Percentiles rank a stretch among this genome's conserved stretches.
Evolutionary conservation across 352 stramenopile species (phyloP).

Genomic region (Globisporangium takayamanum): DNA sequence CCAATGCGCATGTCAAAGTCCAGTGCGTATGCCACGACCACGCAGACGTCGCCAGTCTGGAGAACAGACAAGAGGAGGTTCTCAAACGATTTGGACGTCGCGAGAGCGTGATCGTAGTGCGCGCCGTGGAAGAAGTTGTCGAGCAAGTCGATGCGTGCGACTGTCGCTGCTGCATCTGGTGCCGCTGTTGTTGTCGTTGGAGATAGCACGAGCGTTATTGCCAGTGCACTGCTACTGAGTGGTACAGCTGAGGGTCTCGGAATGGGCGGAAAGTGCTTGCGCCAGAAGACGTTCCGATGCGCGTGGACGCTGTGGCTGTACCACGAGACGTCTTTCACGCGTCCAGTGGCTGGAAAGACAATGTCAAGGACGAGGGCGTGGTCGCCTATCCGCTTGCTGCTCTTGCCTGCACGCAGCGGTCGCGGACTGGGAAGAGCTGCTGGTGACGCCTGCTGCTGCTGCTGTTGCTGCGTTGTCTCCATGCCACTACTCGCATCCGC

Average conservation of each 20-base stretch:
- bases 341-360: constrained; percentile 20
- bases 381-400: background rate
- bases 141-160: constrained; percentile 28
- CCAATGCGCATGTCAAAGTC: constrained; percentile 31
- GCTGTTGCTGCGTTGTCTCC: background rate
- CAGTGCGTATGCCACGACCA: constrained; percentile 29
- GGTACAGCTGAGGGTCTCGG: background rate
- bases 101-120: constrained; percentile 34
- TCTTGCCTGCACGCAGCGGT: background rate
- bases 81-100: constrained; percentile 44
- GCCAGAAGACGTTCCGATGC: constrained; percentile 58
- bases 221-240: background rate
- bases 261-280: constrained; percentile 34
- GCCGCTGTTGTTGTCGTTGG: background rate
- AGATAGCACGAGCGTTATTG: background rate
- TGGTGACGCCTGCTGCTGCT: no score
- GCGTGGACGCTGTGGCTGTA: constrained; percentile 26
- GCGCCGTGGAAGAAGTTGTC: constrained; percentile 57
- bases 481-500: background rate
- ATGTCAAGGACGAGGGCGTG: constrained; percentile 12
- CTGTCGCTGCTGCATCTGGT: background rate
- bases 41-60: constrained; percentile 40
- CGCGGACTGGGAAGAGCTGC: no score
- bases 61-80: constrained; percentile 47
- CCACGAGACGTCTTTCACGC: constrained; percentile 26